Evolutionary conservation across 2,329 filamentous ascomycete species (phyloP).

Genomic region (Didymosphaeria variabile): DNA sequence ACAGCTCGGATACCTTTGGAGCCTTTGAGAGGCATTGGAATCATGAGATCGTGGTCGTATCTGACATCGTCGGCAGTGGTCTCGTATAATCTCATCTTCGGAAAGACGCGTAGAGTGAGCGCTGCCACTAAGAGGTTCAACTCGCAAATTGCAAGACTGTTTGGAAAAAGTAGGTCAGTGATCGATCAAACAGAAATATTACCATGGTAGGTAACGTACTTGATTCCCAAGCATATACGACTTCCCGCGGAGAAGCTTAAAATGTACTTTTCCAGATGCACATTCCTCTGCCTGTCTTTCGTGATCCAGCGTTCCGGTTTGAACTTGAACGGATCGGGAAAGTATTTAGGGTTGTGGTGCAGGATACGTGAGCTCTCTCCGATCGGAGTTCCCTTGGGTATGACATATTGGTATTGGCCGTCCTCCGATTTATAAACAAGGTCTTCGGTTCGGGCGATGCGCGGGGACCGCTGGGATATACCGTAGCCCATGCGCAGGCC

Average conservation of each 20-base stretch:
- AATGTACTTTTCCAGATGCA: constrained; percentile 15
- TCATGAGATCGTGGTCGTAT: constrained; percentile 4
- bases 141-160: constrained; percentile 1
- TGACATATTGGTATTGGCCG: constrained; percentile 15
- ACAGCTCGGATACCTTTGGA: constrained; percentile 4
- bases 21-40: constrained; percentile 3
- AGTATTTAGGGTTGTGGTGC: constrained; percentile 34
- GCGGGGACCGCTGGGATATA: constrained; percentile 19
- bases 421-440: constrained; percentile 12
- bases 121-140: constrained; percentile 3
- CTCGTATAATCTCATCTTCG: constrained; percentile 4
- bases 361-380: constrained; percentile 13
- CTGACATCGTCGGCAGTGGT: constrained; percentile 5
- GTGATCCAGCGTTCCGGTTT: constrained; percentile 36
- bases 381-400: constrained; percentile 16
- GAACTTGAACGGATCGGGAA: constrained; percentile 28
- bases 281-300: constrained; percentile 9
- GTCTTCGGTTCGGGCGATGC: constrained; percentile 20
- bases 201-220: not conserved
- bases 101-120: constrained; percentile 3
- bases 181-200: not conserved
- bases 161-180: constrained; percentile 1
- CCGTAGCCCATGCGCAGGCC: constrained; percentile 29
- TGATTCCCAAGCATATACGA: constrained; percentile 12
- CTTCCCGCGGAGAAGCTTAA: constrained; percentile 25